Percentiles rank a stretch among this genome's conserved stretches.
Conservation (phyloP, 371 early-diverging fungal genomes). For the Rhizomucor miehei region DNA sequence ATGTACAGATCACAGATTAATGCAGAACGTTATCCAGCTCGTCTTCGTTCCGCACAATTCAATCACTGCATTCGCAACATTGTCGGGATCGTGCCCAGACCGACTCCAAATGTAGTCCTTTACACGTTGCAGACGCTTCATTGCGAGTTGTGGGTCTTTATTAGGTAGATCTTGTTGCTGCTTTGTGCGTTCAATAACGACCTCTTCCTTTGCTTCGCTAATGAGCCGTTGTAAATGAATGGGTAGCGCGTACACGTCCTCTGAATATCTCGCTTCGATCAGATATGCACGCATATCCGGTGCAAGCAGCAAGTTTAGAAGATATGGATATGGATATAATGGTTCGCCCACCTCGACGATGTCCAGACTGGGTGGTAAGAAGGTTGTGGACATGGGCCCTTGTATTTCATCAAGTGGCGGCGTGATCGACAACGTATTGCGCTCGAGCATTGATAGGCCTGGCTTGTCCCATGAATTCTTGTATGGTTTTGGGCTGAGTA, state of each 20-base stretch:
- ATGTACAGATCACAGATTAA: too few relatives aligned
- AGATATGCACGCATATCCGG: constrained; percentile 38
- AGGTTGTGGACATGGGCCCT: neutral
- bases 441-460: constrained; percentile 6
- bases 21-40: constrained; percentile 8
- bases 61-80: constrained; percentile 1
- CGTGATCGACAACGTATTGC: constrained; percentile 10
- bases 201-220: constrained; percentile 41
- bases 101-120: constrained; percentile 20
- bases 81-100: constrained; percentile 14
- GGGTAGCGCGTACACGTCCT: constrained; percentile 35
- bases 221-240: constrained; percentile 31
- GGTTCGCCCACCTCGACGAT: constrained; percentile 4
- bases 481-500: too few relatives aligned
- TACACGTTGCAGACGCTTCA: constrained; percentile 18
- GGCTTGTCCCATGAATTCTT: too few relatives aligned
- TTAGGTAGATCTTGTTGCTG: constrained; percentile 1
- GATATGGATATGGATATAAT: constrained; percentile 22
- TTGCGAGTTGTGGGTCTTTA: constrained; percentile 14
- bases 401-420: constrained; percentile 11
- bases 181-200: constrained; percentile 15
- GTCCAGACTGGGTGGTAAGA: too few relatives aligned
- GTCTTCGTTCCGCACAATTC: constrained; percentile 12
- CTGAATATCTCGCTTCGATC: constrained; percentile 21
- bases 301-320: constrained; percentile 31